Base-by-base conservation (phyloP, 108 stramenopile genomes). In the Nitzschia inconspicua region DNA sequence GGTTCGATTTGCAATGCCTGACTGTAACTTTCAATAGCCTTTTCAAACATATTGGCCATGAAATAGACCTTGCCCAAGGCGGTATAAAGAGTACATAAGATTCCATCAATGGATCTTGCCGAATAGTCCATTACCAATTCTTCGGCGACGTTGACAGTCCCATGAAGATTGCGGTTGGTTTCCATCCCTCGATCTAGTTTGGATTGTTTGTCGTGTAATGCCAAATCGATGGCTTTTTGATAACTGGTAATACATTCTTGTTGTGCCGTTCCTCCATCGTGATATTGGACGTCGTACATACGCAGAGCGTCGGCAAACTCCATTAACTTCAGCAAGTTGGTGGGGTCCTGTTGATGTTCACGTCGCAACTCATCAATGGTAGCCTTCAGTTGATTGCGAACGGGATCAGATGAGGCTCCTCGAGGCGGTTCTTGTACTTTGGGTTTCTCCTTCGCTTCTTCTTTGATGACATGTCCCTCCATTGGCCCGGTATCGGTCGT, bases 11-110 rank as follows among this genome's bases (percentile, higher is more conserved):
- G 58, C 3, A 88, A 42, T 16, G 79, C 80, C 7, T 65, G 34
- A 25, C 72, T 57, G 55, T 88, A 86, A 18, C 77, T 70, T 61
- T 70, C 56, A 11, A 76, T 85, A 0, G 87, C 80, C 47, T 59
- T 73, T 67, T 86, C 77, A 57, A 92, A 92, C 91, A 92, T 88
- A 58, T 88, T 88, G 13, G 84, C 75, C 87, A 92, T 85, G 66
- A 83, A 88, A 44, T 73, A 88, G 1, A 66, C 42, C 51, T 88
- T 88, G 16, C 82, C 91, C 11, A 82, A 48, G 22, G 60, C 60
- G 4, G 66, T 71, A 28, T 85, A 75, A 23, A 78, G 23, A 6
- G 79, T 56, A 35, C 85, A 86, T 0, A 92, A 63, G 3, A 81
- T 34, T 13, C 85, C 85, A 52, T 88, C 86, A 25, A 75, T 65